Conservation (phyloP, 2,329 filamentous ascomycete genomes). For the Exserohilum rostratum region DNA sequence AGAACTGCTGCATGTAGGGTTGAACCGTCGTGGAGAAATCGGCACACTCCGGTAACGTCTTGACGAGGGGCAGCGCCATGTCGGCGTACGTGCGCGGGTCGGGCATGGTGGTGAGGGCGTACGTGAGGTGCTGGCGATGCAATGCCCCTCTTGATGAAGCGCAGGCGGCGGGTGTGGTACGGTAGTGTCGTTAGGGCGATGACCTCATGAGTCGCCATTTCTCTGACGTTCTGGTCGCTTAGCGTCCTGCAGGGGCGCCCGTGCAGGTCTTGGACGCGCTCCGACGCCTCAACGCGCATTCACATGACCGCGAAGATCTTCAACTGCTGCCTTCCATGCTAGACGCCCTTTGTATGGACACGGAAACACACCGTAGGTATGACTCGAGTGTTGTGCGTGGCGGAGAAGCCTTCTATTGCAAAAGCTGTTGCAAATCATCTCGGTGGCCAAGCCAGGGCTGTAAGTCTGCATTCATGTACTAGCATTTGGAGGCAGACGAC, state of each 20-base stretch:
- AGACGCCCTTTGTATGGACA: constrained; percentile 13
- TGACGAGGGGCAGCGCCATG: constrained; percentile 70
- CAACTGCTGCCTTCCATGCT: neutral
- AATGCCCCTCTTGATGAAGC: neutral
- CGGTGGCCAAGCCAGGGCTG: constrained; percentile 76
- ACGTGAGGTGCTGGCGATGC: constrained; percentile 1
- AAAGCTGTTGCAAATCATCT: constrained; percentile 92
- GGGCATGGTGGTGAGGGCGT: constrained; percentile 52
- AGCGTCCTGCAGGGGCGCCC: constrained; percentile 15
- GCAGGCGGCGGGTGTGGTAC: constrained; percentile 1
- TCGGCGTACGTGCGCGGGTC: constrained; percentile 32
- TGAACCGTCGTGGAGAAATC: constrained; percentile 76
- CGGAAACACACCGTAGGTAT: constrained; percentile 21
- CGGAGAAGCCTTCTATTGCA: constrained; percentile 91
- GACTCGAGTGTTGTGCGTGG: constrained; percentile 73
- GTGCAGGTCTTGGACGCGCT: constrained; percentile 28
- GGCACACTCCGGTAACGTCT: constrained; percentile 73
- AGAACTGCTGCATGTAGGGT: constrained; percentile 74
- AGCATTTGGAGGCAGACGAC: neutral
- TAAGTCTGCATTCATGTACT: constrained; percentile 46
- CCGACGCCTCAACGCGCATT: constrained; percentile 37
- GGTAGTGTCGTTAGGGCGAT: constrained; percentile 15
- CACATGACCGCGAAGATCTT: constrained; percentile 37
- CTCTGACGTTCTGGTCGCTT: constrained; percentile 12
- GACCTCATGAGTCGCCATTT: constrained; percentile 36